Percentiles rank a stretch among this genome's conserved stretches.
Evolutionary conservation across 2,329 filamentous ascomycete species (phyloP).

Genomic region (Phyllosticta paracitricarpa): DNA sequence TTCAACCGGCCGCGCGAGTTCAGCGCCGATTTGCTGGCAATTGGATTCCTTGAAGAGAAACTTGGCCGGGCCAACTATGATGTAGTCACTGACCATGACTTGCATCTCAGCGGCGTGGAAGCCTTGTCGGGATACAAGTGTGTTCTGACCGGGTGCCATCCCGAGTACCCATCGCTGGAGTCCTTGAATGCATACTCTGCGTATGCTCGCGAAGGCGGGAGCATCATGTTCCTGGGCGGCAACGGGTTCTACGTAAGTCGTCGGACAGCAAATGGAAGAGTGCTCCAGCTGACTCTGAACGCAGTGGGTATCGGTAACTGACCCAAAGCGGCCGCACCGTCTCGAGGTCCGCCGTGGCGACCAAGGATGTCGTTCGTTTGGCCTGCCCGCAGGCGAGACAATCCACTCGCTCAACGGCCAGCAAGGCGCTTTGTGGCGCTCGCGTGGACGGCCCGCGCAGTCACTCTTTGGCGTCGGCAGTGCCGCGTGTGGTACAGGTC

Average conservation of each 20-base stretch:
- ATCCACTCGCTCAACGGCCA: slow-evolving; percentile 21
- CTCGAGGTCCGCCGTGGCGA: slow-evolving; percentile 27
- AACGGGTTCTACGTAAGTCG: slow-evolving; percentile 25
- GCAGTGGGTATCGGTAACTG: slow-evolving; percentile 17
- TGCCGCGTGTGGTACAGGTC: slow-evolving; percentile 22
- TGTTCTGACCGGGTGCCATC: slow-evolving; percentile 25
- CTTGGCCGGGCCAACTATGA: slow-evolving; percentile 23
- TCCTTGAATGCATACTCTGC: slow-evolving; percentile 20
- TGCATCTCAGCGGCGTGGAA: slow-evolving; percentile 18
- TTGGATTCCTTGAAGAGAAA: slow-evolving; percentile 25
- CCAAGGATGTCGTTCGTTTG: slow-evolving; percentile 22
- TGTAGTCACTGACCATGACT: slow-evolving; percentile 29
- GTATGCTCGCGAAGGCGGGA: slow-evolving; percentile 23
- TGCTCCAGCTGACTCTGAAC: background rate
- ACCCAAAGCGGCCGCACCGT: slow-evolving; percentile 19
- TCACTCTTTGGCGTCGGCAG: slow-evolving; percentile 23
- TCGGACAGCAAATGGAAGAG: background rate
- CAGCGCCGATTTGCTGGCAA: slow-evolving; percentile 26
- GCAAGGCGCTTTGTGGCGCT: slow-evolving; percentile 26
- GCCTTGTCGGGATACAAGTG: slow-evolving; percentile 16
- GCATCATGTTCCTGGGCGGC: slow-evolving; percentile 30
- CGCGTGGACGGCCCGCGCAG: slow-evolving; percentile 22
- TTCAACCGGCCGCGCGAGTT: slow-evolving; percentile 28
- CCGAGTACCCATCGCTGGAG: slow-evolving; percentile 25
- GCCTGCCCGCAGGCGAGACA: slow-evolving; percentile 21